phyloP scores from a whole-genome alignment of 108 stramenopile species.

The Cyclotella cryptica region DNA sequence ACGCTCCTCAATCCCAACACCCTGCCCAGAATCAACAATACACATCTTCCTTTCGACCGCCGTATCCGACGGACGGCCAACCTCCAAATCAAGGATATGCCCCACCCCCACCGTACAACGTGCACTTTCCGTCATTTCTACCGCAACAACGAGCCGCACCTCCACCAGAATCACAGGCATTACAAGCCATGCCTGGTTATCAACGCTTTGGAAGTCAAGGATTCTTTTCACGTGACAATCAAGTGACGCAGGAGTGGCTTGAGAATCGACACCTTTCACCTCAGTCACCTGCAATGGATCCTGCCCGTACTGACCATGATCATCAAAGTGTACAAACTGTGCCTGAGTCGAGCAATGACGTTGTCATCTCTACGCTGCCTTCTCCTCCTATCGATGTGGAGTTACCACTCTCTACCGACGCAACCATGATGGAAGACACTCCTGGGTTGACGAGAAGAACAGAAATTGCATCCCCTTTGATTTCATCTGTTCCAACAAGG shows the following conservation, averaged over 20 bases:
- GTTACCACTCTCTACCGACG: no score
- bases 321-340: background rate
- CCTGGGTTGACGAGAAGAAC: background rate
- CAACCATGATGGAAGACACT: background rate
- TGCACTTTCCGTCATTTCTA: constrained; percentile 8
- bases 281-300: background rate
- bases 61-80: background rate
- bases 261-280: constrained; percentile 8
- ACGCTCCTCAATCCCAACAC: constrained; percentile 19
- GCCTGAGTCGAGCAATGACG: no score
- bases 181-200: constrained; percentile 5
- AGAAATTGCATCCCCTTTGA: constrained; percentile 6
- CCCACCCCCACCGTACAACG: background rate
- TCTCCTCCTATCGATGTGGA: no score
- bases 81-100: background rate
- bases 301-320: background rate
- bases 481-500: constrained; percentile 1
- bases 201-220: constrained; percentile 12
- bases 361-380: no score
- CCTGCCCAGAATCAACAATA: constrained; percentile 30
- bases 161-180: constrained; percentile 15
- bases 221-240: constrained; percentile 21
- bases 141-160: constrained; percentile 7
- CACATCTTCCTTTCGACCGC: background rate
- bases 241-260: constrained; percentile 9